Evolutionary conservation across 164 flowering plant genomes (phyloP), one percentile per base, ranked within the genome.

Genomic region (Pachysandra terminalis): DNA sequence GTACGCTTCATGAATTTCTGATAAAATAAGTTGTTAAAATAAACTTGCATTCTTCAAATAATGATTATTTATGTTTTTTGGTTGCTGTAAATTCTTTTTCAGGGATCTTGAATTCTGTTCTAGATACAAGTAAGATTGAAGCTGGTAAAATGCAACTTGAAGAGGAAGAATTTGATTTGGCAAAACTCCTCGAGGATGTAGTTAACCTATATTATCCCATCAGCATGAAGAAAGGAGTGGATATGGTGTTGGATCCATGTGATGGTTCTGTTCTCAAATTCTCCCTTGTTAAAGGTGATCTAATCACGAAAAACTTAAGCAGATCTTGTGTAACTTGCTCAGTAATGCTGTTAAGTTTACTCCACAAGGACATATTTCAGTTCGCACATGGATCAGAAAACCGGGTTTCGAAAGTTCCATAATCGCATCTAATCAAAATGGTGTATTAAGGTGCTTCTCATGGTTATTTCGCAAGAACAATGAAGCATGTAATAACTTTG

Each of bases 271-370:
- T 87, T 3, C 2, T 74, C 24, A 88, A 77, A 62, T 64, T 32
- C 63, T 70, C 82, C 1, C 73, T 32, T 10, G 95, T 93, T 9
- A 88, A 67, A 76, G 97, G 97, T 19, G 98, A 96, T n/a, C n/a
- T n/a, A n/a, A n/a, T 61, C 71, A 81, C 0, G 83, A 77, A 37
- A 92, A 79, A 67, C 82, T 96, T 17, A 82, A 83, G 49, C 98
- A 88, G 59, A 68, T 96, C 3, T 24, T 93, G n/a, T 56, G 66
- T 60, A 92, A 96, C 68, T 71, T 96, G 63, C 66, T 96, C 16
- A 91, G 92, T 75, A 96, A 96, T 77, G 99, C 98, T 19, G 86
- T 87, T 10, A 96, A 93, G 65, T 96, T 88, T 66, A 96, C 99
- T 10, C 48, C 78, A 5, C 80, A 88, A 40, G 98, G 98, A 6